Evolutionary conservation across 140 eudicot genomes (phyloP), one percentile per base, ranked within the genome.

Genomic region (Cichorium intybus): DNA sequence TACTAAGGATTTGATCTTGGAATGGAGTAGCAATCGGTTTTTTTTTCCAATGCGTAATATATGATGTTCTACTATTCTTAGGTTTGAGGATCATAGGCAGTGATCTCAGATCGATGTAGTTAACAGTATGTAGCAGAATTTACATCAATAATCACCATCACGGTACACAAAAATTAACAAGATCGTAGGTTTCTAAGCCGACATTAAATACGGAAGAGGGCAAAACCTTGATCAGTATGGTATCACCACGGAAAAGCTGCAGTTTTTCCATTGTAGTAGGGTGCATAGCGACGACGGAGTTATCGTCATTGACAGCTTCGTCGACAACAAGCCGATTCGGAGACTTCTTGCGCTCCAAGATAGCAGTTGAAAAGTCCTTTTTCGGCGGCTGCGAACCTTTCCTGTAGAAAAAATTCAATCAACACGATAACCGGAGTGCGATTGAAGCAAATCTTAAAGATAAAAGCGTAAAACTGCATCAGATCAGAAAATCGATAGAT

Each of bases 201-300:
- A 68, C 33, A 24, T 26, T 56, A 4, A 64, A 55, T 29, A 18
- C 17, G 20, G 67, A 41, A 34, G 41, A 24, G 10, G 43, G 5
- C 8, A 59, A 7, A 45, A 74, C 87, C 87, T 86, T 86, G 56
- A 86, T 61, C 43, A 86, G 69, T 54, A 86, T 73, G 8, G 87
- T 87, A 69, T 87, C 92, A 3, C 95, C 95, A 1, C 87, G 89
- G 62, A 84, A 87, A 35, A 87, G 80, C 82, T 84, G 79, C 66
- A 84, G 75, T 75, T 81, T 76, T 41, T 87, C 92, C 95, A 87
- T 87, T 3, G 86, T 79, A n/a, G 56, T 57, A 49, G 95, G 95
- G 70, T 84, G 87, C 77, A 87, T 80, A 15, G 84, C 64, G 22
- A 84, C 88, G 52, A 81, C 83, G 18, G 92, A 84, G 62, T 87